Base-by-base conservation (phyloP, 352 stramenopile genomes). In the Globisporangium radiosum region DNA sequence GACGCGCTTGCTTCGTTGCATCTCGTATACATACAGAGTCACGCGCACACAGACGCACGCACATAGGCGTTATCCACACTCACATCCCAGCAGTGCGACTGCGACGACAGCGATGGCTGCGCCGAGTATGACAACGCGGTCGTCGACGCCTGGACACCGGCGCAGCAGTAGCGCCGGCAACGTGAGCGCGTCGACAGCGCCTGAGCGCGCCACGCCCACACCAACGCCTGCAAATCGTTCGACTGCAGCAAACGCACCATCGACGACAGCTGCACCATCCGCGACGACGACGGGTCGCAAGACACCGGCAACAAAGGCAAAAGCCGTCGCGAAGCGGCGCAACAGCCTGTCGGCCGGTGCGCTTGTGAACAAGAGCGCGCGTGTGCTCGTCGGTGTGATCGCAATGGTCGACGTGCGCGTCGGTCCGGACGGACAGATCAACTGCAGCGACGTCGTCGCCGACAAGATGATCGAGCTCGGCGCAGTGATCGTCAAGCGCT, bases 351-450 rank as follows among this genome's bases (percentile, higher is more conserved):
- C 61, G 4, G 49, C 48, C 6, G 55, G 52, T 9, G 43, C 47
- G n/a, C 49, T 53, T 43, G 39, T 52, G 19, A 51, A 25, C 42
- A 44, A 56, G 42, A 17, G 52, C n/a, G 57, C 57, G n/a, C 40
- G 47, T 14, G 59, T 64, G 45, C 62, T 83, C 11, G 65, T 66
- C 6, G 78, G 78, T 45, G 71, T 94, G 13, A 78, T 77, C 47
- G 81, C 78, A 14, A 76, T 94, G 63, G 85, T 94, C 39, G 82
- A 94, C 64, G 85, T 94, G 37, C 78, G 75, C 15, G 69, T 92
- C 11, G 81, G 80, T 2, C 63, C 65, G 0, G 78, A 91, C 50
- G 76, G 69, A 7, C 75, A 87, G 63, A 90, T 94, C 64, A 78
- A 94, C 63, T 94, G 85, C 71, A 90, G 78, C 48, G 72, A 81